Conservation (phyloP, 176 grass and related monocot species). For the Cocos nucifera region DNA sequence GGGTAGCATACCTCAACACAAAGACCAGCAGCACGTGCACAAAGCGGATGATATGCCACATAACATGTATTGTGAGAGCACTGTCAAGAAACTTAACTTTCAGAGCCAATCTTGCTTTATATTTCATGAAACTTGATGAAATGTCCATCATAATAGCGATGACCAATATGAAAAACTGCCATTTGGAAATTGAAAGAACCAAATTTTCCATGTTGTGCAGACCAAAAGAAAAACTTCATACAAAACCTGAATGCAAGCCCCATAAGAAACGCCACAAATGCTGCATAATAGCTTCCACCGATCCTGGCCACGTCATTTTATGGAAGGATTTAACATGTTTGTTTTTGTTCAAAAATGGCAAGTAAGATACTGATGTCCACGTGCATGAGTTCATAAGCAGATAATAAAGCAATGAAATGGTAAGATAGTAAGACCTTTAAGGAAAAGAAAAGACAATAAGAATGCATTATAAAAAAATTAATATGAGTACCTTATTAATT, state of each 20-base stretch:
- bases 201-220: too few species aligned
- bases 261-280: constrained; percentile 94
- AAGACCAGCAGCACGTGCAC: constrained; percentile 97
- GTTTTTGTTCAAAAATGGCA: not conserved
- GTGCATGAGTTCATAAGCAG: too few species aligned
- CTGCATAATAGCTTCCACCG: constrained; percentile 99
- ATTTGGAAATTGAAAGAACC: too few species aligned
- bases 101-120: not conserved
- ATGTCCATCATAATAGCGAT: not conserved
- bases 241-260: constrained; percentile 89
- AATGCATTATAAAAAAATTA: not conserved
- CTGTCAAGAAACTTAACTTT: constrained; percentile 32
- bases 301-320: constrained; percentile 46
- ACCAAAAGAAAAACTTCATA: too few species aligned
- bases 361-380: too few species aligned
- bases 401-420: too few species aligned
- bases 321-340: not conserved
- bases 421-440: too few species aligned
- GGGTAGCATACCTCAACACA: constrained; percentile 67
- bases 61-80: constrained; percentile 92
- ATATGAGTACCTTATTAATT: constrained; percentile 74
- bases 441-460: too few species aligned
- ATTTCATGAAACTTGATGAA: not conserved
- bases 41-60: constrained; percentile 97
- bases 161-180: too few species aligned